Evolutionary conservation across 306 rosid species (phyloP).

Genomic region (Acacia melanoxylon): DNA sequence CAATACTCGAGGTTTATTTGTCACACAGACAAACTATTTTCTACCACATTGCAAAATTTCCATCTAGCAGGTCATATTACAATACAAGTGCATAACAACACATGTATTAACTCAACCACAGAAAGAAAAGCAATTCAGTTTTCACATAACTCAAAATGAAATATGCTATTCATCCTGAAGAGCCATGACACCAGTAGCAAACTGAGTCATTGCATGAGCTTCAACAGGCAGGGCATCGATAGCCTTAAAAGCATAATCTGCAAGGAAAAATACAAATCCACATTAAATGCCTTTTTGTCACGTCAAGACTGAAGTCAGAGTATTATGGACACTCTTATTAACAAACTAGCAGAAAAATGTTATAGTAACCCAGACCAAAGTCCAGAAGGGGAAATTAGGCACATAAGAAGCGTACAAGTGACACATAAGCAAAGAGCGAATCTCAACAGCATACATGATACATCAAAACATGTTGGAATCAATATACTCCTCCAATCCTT

Average conservation of each 20-base stretch:
- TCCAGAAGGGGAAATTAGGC: not conserved
- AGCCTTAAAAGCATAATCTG: slow-evolving; percentile 88
- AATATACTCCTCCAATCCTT: no score
- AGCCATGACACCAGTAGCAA: slow-evolving; percentile 96
- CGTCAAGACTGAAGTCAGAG: slow-evolving; percentile 8
- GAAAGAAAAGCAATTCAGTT: not conserved
- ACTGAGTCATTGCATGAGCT: slow-evolving; percentile 97
- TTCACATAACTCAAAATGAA: slow-evolving; percentile 10
- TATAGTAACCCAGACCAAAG: not conserved
- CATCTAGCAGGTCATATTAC: not conserved
- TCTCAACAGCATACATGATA: slow-evolving; percentile 15
- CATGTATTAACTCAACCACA: slow-evolving; percentile 3
- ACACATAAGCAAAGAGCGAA: slow-evolving; percentile 20
- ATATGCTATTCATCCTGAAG: slow-evolving; percentile 72
- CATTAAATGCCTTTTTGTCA: slow-evolving; percentile 5
- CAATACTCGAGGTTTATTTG: not conserved
- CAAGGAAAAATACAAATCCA: slow-evolving; percentile 33
- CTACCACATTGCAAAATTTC: not conserved
- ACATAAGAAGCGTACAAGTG: not conserved
- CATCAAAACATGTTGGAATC: slow-evolving; percentile 10
- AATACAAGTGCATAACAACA: not conserved
- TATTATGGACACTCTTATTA: not conserved
- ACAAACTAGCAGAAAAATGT: not conserved
- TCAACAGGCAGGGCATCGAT: slow-evolving; percentile 86
- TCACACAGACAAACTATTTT: not conserved